phyloP scores from a whole-genome alignment of 441 rosid genomes.

The Gossypium gossypioides region DNA sequence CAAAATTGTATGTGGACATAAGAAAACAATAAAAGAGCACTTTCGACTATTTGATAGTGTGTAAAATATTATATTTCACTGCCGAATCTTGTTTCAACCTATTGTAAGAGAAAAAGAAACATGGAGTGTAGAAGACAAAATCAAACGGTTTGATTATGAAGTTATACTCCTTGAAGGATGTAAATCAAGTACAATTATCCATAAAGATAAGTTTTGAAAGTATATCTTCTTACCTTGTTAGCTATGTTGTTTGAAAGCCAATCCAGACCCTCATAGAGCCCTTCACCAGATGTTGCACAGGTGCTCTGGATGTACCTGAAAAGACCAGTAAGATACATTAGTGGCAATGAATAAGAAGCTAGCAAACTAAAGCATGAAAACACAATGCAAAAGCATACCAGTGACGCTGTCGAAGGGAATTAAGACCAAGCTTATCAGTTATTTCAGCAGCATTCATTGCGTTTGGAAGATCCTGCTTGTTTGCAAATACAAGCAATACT shows the following conservation, averaged over 20 bases:
- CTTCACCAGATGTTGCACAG: slow-evolving; percentile 62
- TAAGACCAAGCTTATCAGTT: slow-evolving; percentile 59
- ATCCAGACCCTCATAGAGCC: slow-evolving; percentile 57
- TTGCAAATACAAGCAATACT: slow-evolving; percentile 59
- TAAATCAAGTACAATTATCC: background rate
- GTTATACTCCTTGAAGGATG: background rate
- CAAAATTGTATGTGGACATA: background rate
- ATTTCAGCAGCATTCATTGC: slow-evolving; percentile 65
- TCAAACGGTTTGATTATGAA: background rate
- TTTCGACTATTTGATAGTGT: background rate
- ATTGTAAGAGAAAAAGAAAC: background rate
- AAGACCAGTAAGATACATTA: background rate
- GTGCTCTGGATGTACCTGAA: slow-evolving; percentile 79
- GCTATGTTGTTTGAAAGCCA: slow-evolving; percentile 60
- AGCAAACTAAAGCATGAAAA: background rate
- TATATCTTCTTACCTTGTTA: slow-evolving; percentile 31
- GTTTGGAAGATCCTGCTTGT: slow-evolving; percentile 69
- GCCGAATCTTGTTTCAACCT: background rate
- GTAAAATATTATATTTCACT: background rate
- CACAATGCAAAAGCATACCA: slow-evolving; percentile 21
- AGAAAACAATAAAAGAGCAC: background rate
- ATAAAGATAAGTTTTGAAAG: background rate
- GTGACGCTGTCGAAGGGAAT: slow-evolving; percentile 51
- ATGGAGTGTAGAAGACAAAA: background rate
- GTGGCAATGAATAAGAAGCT: background rate